A percentile compares a stretch with the other conserved stretches of the same genome.
Conservation (phyloP, 306 rosid genomes). For the Neltuma alba region DNA sequence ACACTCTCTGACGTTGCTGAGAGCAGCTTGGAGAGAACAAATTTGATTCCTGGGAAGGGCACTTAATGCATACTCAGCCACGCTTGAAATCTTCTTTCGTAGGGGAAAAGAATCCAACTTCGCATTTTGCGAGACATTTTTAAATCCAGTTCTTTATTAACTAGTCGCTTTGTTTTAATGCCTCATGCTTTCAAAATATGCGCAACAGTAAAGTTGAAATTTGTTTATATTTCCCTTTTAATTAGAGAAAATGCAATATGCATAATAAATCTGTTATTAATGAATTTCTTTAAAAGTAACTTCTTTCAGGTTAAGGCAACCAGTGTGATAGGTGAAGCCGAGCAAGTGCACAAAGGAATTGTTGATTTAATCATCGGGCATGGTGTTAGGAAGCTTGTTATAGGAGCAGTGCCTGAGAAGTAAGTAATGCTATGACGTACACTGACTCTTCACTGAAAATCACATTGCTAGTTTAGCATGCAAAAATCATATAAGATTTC, state of each 20-base stretch:
- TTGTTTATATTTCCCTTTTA: background rate
- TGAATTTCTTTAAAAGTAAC: slow-evolving; percentile 22
- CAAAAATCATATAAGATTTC: background rate
- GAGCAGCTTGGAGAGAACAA: background rate
- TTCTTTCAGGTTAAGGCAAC: slow-evolving; percentile 68
- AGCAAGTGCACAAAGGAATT: slow-evolving; percentile 74
- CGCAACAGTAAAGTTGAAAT: background rate
- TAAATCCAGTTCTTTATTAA: background rate
- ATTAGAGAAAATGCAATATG: slow-evolving; percentile 1
- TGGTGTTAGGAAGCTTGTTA: slow-evolving; percentile 74
- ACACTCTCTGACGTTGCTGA: background rate
- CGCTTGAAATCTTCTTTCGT: background rate
- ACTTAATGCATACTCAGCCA: background rate
- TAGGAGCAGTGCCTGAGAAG: slow-evolving; percentile 74
- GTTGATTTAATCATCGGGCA: slow-evolving; percentile 61
- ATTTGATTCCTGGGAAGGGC: background rate
- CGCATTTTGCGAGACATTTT: slow-evolving; percentile 8
- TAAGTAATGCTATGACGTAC: slow-evolving; percentile 45
- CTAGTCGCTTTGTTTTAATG: slow-evolving; percentile 22
- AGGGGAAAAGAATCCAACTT: background rate
- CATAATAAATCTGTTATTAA: slow-evolving; percentile 4
- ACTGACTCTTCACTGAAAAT: slow-evolving; percentile 22
- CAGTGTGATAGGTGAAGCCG: slow-evolving; percentile 54
- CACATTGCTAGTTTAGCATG: background rate
- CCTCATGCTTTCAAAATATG: background rate